phyloP scores from a whole-genome alignment of 192 early-diverging fungal genomes.

The Umbelopsis sp. region DNA sequence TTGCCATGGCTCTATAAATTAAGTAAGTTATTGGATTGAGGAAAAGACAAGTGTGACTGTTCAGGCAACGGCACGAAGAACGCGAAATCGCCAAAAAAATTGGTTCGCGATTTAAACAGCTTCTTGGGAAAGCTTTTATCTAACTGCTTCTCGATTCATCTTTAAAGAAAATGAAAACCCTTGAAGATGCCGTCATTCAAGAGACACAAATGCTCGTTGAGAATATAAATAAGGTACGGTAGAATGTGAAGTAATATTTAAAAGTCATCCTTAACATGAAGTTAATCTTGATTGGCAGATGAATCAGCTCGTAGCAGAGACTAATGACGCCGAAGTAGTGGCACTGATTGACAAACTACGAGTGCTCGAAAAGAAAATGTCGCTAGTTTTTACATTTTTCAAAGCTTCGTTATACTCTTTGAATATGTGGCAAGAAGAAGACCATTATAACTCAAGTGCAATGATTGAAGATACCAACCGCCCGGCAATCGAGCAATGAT shows the following conservation, averaged over 20 bases:
- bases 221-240: constrained; percentile 22
- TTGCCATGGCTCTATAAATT: neutral
- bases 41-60: neutral
- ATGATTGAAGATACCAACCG: constrained; percentile 24
- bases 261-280: neutral
- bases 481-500: neutral
- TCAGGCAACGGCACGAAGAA: neutral
- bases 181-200: constrained; percentile 28
- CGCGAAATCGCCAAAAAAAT: neutral
- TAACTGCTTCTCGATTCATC: neutral
- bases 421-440: constrained; percentile 25
- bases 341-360: constrained; percentile 42
- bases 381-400: constrained; percentile 42
- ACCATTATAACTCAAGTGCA: neutral
- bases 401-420: constrained; percentile 42
- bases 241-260: too few relatives aligned
- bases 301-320: constrained; percentile 32
- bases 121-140: neutral
- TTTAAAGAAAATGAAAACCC: constrained; percentile 12
- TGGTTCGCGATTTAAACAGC: neutral
- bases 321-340: constrained; percentile 33
- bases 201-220: constrained; percentile 27
- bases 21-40: neutral
- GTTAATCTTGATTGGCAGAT: constrained; percentile 17
- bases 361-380: constrained; percentile 41